Evolutionary conservation across 192 early-diverging fungal genomes (phyloP).

Genomic region (Coemansia sp.): DNA sequence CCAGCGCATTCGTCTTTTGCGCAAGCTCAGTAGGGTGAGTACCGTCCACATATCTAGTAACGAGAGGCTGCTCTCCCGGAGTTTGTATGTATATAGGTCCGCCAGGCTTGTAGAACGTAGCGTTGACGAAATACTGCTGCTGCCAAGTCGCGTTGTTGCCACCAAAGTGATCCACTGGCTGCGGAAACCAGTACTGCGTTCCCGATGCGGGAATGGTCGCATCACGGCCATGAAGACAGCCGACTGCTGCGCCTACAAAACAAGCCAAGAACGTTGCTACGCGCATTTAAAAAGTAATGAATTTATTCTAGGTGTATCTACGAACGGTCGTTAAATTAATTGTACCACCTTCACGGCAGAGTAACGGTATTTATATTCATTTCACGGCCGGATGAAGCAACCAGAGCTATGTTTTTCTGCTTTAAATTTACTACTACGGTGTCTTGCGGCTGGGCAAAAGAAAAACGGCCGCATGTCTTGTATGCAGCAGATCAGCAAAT

Average conservation of each 20-base stretch:
- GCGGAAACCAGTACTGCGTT: conserved; percentile 29
- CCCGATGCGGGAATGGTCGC: conserved; percentile 5
- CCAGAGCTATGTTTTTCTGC: background rate
- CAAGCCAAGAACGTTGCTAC: background rate
- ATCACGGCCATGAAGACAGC: no score
- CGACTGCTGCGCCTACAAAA: background rate
- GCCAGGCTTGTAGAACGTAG: conserved; percentile 35
- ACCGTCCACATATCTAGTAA: conserved; percentile 15
- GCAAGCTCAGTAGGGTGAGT: conserved; percentile 43
- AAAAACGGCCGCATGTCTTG: background rate
- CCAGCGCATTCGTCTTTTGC: conserved; percentile 52
- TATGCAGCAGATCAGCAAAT: background rate
- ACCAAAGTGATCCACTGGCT: conserved; percentile 44
- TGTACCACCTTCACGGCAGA: background rate
- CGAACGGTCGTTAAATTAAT: background rate
- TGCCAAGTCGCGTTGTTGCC: conserved; percentile 22
- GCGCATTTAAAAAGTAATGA: background rate
- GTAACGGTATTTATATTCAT: background rate
- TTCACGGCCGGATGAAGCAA: background rate
- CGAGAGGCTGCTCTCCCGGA: conserved; percentile 30
- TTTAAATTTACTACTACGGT: background rate
- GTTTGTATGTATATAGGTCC: conserved; percentile 42
- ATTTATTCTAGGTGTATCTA: background rate
- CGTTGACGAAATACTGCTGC: conserved; percentile 46
- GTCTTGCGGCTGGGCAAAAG: background rate